phyloP scores from a whole-genome alignment of 2,329 filamentous ascomycete species.

The Paraphaeosphaeria sporulosa region DNA sequence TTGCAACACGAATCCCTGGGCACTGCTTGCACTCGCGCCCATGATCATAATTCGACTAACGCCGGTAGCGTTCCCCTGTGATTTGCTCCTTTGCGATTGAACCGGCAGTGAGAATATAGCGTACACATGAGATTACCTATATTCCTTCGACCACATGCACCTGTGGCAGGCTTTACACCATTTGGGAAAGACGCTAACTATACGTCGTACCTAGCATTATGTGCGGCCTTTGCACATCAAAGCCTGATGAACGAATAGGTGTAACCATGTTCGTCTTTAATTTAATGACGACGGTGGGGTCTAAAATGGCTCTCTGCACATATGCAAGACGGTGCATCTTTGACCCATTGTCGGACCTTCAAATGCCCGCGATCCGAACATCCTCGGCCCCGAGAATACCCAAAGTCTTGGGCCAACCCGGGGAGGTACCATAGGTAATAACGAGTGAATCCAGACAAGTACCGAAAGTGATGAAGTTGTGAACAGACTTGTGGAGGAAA shows the following conservation, averaged over 20 bases:
- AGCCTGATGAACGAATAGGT: background rate
- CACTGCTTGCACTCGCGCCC: background rate
- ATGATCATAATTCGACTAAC: background rate
- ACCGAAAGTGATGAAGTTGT: no score
- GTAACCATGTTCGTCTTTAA: background rate
- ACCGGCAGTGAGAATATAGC: background rate
- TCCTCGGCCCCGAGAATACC: no score
- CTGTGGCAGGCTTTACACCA: background rate
- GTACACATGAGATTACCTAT: background rate
- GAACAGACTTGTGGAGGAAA: no score
- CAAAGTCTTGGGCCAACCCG: no score
- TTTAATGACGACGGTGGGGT: background rate
- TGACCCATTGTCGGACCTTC: background rate
- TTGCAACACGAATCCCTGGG: background rate
- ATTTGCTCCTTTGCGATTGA: background rate
- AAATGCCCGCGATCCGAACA: no score
- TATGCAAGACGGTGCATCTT: background rate
- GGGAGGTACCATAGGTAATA: no score
- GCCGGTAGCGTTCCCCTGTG: background rate
- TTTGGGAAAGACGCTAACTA: background rate
- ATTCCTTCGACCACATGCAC: background rate
- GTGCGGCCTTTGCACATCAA: background rate
- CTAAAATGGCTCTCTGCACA: no score
- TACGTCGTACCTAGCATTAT: background rate
- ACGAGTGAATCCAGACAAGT: no score